Percentiles rank a stretch among this genome's conserved stretches.
These are phyloP conservation scores for Trichosporon sp. DNA, from an alignment of 1,284 basidiomycete genomes.

Conservation along the genomic window DNA sequence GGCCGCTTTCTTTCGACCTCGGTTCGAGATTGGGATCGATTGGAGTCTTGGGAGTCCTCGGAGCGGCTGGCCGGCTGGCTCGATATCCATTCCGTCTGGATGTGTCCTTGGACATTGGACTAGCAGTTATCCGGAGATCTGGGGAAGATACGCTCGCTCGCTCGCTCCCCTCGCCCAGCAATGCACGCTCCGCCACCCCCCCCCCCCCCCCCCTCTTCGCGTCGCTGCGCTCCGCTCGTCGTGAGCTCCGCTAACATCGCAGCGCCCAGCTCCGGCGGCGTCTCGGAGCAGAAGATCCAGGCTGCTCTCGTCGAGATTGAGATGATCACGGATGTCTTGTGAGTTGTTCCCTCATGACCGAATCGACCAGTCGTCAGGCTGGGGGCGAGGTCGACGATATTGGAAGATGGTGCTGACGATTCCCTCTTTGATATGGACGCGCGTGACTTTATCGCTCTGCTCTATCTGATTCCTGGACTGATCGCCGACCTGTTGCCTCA, in stretches of 20 bases:
- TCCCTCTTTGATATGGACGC: background rate
- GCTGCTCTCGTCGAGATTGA: constrained; percentile 57
- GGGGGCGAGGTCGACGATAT: no score
- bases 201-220: background rate
- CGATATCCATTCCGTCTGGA: no score
- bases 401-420: background rate
- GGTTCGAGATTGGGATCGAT: no score
- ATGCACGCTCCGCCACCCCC: no score
- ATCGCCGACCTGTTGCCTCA: no score
- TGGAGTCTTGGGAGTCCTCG: no score
- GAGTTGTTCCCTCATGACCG: constrained; percentile 24
- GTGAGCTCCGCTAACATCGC: constrained; percentile 14
- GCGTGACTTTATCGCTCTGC: constrained; percentile 9
- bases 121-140: no score
- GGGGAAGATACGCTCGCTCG: background rate
- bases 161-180: background rate
- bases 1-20: no score
- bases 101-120: no score
- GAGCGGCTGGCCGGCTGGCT: no score
- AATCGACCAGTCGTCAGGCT: no score
- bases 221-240: background rate
- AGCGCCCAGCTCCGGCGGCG: constrained; percentile 39
- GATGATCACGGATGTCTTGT: constrained; percentile 59
- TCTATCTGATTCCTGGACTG: background rate
- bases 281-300: constrained; percentile 56